Base-by-base conservation (phyloP, 768 basidiomycete species). In the Amanita pseudoporphyria region DNA sequence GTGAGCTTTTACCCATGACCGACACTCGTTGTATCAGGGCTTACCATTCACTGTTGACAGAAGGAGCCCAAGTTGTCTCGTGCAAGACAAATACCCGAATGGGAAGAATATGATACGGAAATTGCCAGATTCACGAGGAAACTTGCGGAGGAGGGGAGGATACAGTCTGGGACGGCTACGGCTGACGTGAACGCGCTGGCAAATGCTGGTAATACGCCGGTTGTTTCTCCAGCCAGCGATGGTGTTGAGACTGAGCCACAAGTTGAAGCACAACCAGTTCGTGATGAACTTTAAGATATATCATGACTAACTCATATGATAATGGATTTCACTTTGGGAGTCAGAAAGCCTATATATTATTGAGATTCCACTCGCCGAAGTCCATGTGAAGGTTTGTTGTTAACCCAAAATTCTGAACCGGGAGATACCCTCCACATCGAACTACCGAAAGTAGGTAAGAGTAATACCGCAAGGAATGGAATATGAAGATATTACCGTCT, bases 1-100 rank as follows among this genome's bases (percentile, higher is more conserved):
- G 92, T 93, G 47, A 53, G 81, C n/a, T n/a, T n/a, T 71, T 28
- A 21, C 41, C 32, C 28, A n/a, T 38, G 39, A 30, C 36, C 16
- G 54, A 21, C 12, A 45, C 22, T 40, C 16, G 14, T 26, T 55
- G 22, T 28, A 13, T 37, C 53, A 14, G 13, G 33, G 39, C 28
- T 32, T 32, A 18, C 9, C 47, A 41, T 19, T 43, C 31, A 3
- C 3, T 33, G 16, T n/a, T 19, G 12, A 24, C 69, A 96, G 88
- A 96, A 98, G 82, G 96, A 98, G 61, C 94, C 94, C 5, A 99
- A 98, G 64, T 75, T 98, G 5, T 78, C 83, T 3, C 81, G 96
- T 19, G 96, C 96, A 3, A 79, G 94, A 32, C 82, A 92, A 58
- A 96, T 98, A 46, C 95, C 96, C 0, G 96, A 98, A 62, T 99